A percentile compares a stretch with the other conserved stretches of the same genome.
Evolutionary conservation across 2,329 filamentous ascomycete genomes (phyloP).

Genomic region (Xylaria sp.): DNA sequence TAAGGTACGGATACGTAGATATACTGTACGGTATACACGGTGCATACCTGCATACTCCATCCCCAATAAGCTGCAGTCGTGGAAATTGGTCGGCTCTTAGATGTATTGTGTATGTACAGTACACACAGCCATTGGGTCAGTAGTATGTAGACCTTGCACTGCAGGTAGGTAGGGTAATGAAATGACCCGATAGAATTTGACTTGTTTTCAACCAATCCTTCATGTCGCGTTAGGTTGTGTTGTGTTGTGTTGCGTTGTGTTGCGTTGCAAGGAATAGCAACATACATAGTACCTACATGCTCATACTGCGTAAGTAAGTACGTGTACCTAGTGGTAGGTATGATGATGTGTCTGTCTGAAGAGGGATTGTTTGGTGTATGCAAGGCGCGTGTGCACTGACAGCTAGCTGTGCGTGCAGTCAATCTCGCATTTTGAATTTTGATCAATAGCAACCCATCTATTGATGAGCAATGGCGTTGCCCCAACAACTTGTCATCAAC

Average conservation of each 20-base stretch:
- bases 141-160: not conserved
- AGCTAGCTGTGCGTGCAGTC: conserved; percentile 13
- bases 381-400: conserved; percentile 25
- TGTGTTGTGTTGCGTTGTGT: not conserved
- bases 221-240: conserved; percentile 1
- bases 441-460: not conserved
- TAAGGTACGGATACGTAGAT: not conserved
- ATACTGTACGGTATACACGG: too few species aligned
- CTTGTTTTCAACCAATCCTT: conserved; percentile 27
- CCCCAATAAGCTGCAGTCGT: not conserved
- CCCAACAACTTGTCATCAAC: conserved; percentile 8
- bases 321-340: too few species aligned
- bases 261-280: conserved; percentile 25
- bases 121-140: not conserved
- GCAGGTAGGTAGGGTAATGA: conserved; percentile 11
- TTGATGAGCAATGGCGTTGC: conserved; percentile 1
- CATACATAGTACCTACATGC: too few species aligned
- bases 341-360: conserved; percentile 24
- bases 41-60: not conserved
- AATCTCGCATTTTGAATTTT: conserved; percentile 4
- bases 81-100: conserved; percentile 24
- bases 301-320: too few species aligned
- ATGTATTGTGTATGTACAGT: conserved; percentile 10
- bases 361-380: conserved; percentile 24
- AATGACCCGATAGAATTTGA: conserved; percentile 11